A percentile compares a stretch with the other conserved stretches of the same genome.
Evolutionary conservation across 2,329 filamentous ascomycete genomes (phyloP).

Genomic region (Aspergillus arachidicola): DNA sequence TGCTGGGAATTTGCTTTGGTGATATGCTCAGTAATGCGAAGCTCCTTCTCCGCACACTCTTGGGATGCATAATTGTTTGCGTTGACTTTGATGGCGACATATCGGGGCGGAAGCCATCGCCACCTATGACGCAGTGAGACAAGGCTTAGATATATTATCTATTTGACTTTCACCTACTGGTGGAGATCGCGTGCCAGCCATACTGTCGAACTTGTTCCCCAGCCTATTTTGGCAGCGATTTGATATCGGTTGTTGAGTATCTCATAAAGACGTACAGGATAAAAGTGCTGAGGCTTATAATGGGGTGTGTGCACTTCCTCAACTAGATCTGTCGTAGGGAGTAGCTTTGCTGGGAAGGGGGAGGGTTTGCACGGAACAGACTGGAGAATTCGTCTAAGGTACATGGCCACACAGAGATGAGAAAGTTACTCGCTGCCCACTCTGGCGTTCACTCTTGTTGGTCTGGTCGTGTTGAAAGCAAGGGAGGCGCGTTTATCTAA

Average conservation of each 20-base stretch:
- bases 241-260: slow-evolving; percentile 39
- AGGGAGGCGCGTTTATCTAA: no score
- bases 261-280: slow-evolving; percentile 17
- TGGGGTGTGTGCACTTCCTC: slow-evolving; percentile 14
- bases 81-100: slow-evolving; percentile 40
- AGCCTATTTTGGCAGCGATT: slow-evolving; percentile 43
- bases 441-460: no score
- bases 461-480: no score
- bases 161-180: slow-evolving; percentile 20
- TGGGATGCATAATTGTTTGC: slow-evolving; percentile 28
- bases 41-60: slow-evolving; percentile 27
- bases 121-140: slow-evolving; percentile 21
- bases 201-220: slow-evolving; percentile 44
- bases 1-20: slow-evolving; percentile 31
- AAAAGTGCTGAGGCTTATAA: slow-evolving; percentile 20
- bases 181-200: slow-evolving; percentile 41
- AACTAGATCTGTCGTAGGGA: no score
- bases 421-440: no score
- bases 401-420: no score
- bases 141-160: slow-evolving; percentile 4
- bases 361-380: no score
- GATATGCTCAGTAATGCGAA: slow-evolving; percentile 37
- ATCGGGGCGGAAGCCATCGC: slow-evolving; percentile 28
- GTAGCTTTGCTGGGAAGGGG: no score
- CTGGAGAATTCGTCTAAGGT: no score